phyloP scores from a whole-genome alignment of 1,139 yeast genomes.

The Nadsonia starkeyi-henricii region DNA sequence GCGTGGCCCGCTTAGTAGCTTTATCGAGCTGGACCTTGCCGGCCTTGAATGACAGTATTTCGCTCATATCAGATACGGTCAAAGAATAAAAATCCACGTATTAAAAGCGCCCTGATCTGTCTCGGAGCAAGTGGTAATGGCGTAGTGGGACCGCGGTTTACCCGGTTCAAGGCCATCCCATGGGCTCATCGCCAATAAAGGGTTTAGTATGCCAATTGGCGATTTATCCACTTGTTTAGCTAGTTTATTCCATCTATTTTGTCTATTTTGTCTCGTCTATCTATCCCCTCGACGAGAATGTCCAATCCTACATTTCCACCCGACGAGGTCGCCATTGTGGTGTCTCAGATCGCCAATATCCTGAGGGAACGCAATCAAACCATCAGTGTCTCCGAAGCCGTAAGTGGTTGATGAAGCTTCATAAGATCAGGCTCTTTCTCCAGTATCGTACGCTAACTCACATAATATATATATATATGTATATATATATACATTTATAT shows the following conservation, averaged over 20 bases:
- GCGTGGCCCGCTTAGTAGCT: conserved; percentile 55
- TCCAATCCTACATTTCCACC: conserved; percentile 41
- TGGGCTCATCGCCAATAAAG: too few species aligned
- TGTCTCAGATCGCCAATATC: conserved; percentile 41
- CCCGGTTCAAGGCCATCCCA: too few species aligned
- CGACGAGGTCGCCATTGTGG: conserved; percentile 34
- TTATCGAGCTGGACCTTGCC: conserved; percentile 71
- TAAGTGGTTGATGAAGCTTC: conserved; percentile 9
- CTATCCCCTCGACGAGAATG: not conserved
- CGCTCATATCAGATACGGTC: not conserved
- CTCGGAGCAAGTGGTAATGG: not conserved
- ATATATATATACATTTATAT: not conserved
- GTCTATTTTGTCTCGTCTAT: too few species aligned
- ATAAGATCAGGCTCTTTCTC: not conserved
- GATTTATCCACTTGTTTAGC: too few species aligned
- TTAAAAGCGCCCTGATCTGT: not conserved
- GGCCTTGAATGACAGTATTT: conserved; percentile 53
- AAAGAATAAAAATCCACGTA: not conserved
- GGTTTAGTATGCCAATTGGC: too few species aligned
- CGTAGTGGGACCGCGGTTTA: too few species aligned
- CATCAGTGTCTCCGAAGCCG: conserved; percentile 65
- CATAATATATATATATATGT: too few species aligned
- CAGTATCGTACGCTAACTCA: not conserved
- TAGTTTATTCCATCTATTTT: too few species aligned
- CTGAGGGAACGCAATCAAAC: conserved; percentile 44